Base-by-base conservation (phyloP, 2,329 filamentous ascomycete species). In the Penicillium sp. region DNA sequence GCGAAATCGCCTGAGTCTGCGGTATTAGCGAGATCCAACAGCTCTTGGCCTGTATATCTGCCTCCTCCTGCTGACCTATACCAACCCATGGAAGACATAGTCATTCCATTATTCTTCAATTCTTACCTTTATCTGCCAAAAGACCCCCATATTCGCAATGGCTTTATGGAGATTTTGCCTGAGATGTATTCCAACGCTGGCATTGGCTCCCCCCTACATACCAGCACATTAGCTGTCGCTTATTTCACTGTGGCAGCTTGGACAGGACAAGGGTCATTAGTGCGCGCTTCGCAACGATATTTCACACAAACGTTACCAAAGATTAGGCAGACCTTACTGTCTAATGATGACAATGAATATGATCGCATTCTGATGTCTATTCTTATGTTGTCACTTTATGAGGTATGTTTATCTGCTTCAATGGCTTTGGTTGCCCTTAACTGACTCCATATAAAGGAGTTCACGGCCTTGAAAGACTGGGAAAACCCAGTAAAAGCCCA, bases 131-230 rank as follows among this genome's bases (percentile, higher is more conserved):
- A 68, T 46, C 53, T 65, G 3, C 68, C 65, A 1, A 63, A 63
- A 33, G 69, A 68, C 35, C 66, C 64, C 9, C 54, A 68, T 2
- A 61, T 69, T 3, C 52, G 61, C 10, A 57, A 60, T 31, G 68
- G 69, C 1, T 69, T 70, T 39, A 66, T 71, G 67, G 68, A 70
- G 8, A 56, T 69, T 16, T 49, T 71, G 19, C 69, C 69, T 0
- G 46, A 52, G 19, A 58, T 58, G 13, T 70, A 64, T 44, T 62
- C 59, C 6, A 62, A 63, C 19, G 53, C 66, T 3, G 43, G 51
- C 3, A 35, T 52, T 24, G 64, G 58, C 4, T 70, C 69, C 5
- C 60, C 62, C 48, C 35, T 71, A 5, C 62, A 68, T 37, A 53
- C 64, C 6, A 61, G 60, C 26, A 61, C 65, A 1, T 52, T 70